phyloP scores from a whole-genome alignment of 1,284 basidiomycete genomes.

The Tranzscheliella williamsii region DNA sequence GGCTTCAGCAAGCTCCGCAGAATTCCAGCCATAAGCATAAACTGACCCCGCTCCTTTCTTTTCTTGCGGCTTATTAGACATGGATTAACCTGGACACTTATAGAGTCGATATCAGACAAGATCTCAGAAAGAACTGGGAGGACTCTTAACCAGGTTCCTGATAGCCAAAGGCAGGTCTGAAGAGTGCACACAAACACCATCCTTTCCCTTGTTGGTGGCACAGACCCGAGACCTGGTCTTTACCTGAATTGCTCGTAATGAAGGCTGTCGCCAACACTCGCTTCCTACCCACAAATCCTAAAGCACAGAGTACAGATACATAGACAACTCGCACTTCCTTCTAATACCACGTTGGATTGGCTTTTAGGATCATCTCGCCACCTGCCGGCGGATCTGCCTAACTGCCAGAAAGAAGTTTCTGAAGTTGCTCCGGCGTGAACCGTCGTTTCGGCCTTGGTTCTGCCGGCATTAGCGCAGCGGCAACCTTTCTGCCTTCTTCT shows the following conservation, averaged over 20 bases:
- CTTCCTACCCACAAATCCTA: background rate
- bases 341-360: background rate
- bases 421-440: constrained; percentile 16
- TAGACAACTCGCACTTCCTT: background rate
- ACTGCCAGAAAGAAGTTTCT: constrained; percentile 6
- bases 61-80: constrained; percentile 11
- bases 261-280: too few species aligned
- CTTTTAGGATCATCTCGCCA: background rate
- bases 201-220: too few species aligned
- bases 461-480: constrained; percentile 78
- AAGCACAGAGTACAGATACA: background rate
- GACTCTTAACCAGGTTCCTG: constrained; percentile 11
- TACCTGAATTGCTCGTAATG: too few species aligned
- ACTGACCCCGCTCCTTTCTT: too few species aligned
- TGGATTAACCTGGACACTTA: constrained; percentile 59
- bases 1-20: too few species aligned
- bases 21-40: too few species aligned
- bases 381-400: background rate
- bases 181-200: too few species aligned
- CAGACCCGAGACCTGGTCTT: too few species aligned
- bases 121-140: constrained; percentile 41
- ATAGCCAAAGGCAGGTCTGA: constrained; percentile 4
- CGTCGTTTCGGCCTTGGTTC: constrained; percentile 5
- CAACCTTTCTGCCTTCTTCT: constrained; percentile 88
- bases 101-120: constrained; percentile 51